Base-by-base conservation (phyloP, 2,329 filamentous ascomycete species). In the Microcyclosporella mali region DNA sequence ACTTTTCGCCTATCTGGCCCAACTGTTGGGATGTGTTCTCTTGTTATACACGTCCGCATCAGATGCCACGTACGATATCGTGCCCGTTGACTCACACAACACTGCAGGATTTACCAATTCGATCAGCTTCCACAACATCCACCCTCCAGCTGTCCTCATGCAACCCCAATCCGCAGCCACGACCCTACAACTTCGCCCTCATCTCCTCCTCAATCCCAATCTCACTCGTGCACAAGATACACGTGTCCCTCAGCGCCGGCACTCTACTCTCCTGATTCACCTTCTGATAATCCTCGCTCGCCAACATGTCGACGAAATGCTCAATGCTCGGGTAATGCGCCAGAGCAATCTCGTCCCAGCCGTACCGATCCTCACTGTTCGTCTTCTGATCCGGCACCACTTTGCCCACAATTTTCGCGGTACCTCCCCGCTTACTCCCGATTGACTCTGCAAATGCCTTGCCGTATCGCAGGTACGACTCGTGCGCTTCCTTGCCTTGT, bases 281-380 rank as follows among this genome's bases (percentile, higher is more conserved):
- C 30, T 62, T 68, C 64, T 80, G 77, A 58, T 80, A 81, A 53
- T 79, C 77, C 52, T 70, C 66, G 33, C 72, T 71, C 1, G 66
- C 70, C 33, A 79, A 56, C 77, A 81, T 82, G 56, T 79, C 77
- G 33, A 73, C 73, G 55, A 82, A 82, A 59, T 82, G 78, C 47
- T 33, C 21, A 30, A 80, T 82, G 38, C 71, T 78, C 2, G 79
- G 78, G 60, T 82, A 82, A 64, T 82, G 78, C 42, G 79, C 79
- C 33, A 82, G 66, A 0, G 79, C 78, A 47, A 83, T 70, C 61
- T 83, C 79, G 57, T 82, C 75, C 79, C 79, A 83, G 40, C 57
- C 55, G 15, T 41, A 51, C 34, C 40, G 33, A 40, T 59, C 53
- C 41, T 58, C 53, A 4, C 51, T 47, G 10, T 35, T 32, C 14